phyloP scores from a whole-genome alignment of 257 asterid genomes.

The Capsicum chinense region DNA sequence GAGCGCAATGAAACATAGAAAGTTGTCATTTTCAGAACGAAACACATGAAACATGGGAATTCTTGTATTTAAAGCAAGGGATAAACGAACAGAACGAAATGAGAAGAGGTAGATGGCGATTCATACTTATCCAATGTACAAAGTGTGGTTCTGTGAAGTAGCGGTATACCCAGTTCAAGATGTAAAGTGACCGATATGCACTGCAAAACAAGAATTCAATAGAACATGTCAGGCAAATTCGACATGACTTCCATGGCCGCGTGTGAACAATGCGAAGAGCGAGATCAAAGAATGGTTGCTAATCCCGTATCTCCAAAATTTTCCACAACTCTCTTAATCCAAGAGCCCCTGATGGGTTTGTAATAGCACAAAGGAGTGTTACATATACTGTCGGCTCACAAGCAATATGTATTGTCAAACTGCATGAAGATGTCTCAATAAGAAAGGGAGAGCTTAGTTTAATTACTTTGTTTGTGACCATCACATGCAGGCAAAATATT shows the following conservation, averaged over 20 bases:
- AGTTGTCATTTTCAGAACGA: background rate
- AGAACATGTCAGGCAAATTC: background rate
- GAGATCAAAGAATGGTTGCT: background rate
- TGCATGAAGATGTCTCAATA: background rate
- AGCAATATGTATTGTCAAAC: background rate
- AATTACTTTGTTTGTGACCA: background rate
- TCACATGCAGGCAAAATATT: background rate
- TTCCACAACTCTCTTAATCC: background rate
- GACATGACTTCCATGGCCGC: background rate
- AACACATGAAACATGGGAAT: background rate
- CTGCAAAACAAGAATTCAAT: constrained; percentile 48
- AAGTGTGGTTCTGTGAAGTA: constrained; percentile 85
- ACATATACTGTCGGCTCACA: background rate
- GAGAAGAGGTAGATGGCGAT: constrained; percentile 35
- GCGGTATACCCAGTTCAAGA: constrained; percentile 92
- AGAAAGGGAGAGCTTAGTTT: background rate
- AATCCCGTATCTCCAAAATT: background rate
- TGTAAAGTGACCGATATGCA: constrained; percentile 76
- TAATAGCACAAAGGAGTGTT: background rate
- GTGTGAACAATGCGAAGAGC: background rate
- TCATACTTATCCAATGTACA: constrained; percentile 83
- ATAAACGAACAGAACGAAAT: background rate
- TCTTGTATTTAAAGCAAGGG: background rate
- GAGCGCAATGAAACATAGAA: background rate
- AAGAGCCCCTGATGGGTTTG: background rate